Conservation (phyloP, 1,139 yeast species). For the Nakaseomyces kungkrabaensis region DNA sequence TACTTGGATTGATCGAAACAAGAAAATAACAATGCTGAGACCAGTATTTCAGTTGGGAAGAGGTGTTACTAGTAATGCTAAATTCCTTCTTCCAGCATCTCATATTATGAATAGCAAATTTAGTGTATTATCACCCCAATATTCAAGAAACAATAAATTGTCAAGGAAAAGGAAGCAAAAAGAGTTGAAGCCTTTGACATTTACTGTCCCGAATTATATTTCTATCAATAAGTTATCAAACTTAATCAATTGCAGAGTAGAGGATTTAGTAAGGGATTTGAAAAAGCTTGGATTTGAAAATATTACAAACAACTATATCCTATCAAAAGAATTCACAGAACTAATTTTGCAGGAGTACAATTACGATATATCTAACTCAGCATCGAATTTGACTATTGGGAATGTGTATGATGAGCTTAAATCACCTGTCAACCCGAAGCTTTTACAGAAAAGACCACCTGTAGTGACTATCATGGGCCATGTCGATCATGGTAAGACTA, state of each 20-base stretch:
- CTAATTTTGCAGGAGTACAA: slow-evolving; percentile 86
- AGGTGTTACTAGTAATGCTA: not conserved
- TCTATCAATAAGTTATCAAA: slow-evolving; percentile 71
- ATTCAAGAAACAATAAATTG: slow-evolving; percentile 8
- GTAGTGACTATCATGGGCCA: slow-evolving; percentile 98
- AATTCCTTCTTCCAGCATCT: not conserved
- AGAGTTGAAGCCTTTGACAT: slow-evolving; percentile 32
- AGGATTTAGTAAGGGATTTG: slow-evolving; percentile 48
- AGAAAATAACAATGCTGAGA: not conserved
- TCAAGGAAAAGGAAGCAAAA: slow-evolving; percentile 9
- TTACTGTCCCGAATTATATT: slow-evolving; percentile 55
- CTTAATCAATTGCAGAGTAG: slow-evolving; percentile 54
- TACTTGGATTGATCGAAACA: not conserved
- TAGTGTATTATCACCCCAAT: slow-evolving; percentile 10
- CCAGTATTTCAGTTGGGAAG: not conserved
- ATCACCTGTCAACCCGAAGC: slow-evolving; percentile 35
- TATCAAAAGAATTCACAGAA: slow-evolving; percentile 78
- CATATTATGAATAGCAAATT: not conserved
- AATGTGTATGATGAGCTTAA: slow-evolving; percentile 41
- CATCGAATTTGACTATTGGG: slow-evolving; percentile 33
- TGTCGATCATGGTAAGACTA: slow-evolving; percentile 97
- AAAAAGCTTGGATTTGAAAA: slow-evolving; percentile 67
- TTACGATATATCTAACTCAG: slow-evolving; percentile 40
- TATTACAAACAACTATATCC: slow-evolving; percentile 63
- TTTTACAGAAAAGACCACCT: slow-evolving; percentile 69